Evolutionary conservation across 192 early-diverging fungal species (phyloP).

Genomic region (Umbelopsis sp.): DNA sequence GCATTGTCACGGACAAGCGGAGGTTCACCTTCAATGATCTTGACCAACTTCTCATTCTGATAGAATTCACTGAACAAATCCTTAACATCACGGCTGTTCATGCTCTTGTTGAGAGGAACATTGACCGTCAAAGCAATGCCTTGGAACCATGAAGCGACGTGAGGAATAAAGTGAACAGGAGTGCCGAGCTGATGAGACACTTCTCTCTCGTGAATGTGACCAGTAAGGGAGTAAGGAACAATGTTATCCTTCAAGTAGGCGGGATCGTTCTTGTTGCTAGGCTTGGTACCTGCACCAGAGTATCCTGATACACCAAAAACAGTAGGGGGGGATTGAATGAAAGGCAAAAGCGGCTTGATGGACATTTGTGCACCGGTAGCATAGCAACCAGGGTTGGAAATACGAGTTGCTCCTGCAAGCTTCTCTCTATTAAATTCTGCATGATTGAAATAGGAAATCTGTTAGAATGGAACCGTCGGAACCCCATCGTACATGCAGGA

Average conservation of each 20-base stretch:
- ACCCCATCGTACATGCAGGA: no score
- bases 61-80: slow-evolving; percentile 76
- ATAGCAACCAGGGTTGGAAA: slow-evolving; percentile 98
- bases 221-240: slow-evolving; percentile 88
- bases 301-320: slow-evolving; percentile 97
- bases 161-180: slow-evolving; percentile 82
- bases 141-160: slow-evolving; percentile 92
- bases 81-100: slow-evolving; percentile 71
- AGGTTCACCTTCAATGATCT: slow-evolving; percentile 66
- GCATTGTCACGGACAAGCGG: slow-evolving; percentile 90
- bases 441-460: slow-evolving; percentile 4
- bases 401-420: slow-evolving; percentile 62
- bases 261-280: slow-evolving; percentile 94
- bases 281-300: slow-evolving; percentile 98
- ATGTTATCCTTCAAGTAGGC: slow-evolving; percentile 86
- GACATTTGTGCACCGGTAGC: slow-evolving; percentile 96
- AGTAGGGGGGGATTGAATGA: slow-evolving; percentile 64
- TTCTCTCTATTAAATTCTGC: slow-evolving; percentile 74
- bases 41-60: slow-evolving; percentile 76
- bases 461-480: background rate
- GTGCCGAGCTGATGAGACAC: slow-evolving; percentile 73
- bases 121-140: slow-evolving; percentile 91
- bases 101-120: slow-evolving; percentile 77
- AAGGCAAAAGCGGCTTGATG: slow-evolving; percentile 80
- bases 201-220: slow-evolving; percentile 97